phyloP scores from a whole-genome alignment of 306 rosid species.

The Arachis stenosperma region DNA sequence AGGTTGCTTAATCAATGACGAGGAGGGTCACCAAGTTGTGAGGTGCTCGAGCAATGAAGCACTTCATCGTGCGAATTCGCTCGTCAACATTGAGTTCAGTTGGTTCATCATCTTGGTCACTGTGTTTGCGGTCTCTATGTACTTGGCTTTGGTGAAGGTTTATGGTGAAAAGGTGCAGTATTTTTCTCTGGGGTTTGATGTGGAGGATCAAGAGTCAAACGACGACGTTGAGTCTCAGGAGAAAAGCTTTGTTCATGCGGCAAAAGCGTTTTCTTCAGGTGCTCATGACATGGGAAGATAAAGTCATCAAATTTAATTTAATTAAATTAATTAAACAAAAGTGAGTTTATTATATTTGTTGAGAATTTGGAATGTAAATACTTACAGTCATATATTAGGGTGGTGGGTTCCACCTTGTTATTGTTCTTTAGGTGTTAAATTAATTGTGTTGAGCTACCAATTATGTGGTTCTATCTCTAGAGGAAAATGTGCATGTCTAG shows the following conservation, averaged over 20 bases:
- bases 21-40: slow-evolving; percentile 65
- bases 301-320: neutral
- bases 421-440: neutral
- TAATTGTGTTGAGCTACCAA: slow-evolving; percentile 29
- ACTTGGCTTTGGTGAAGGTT: slow-evolving; percentile 49
- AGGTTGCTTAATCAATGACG: slow-evolving; percentile 61
- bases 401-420: slow-evolving; percentile 27
- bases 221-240: slow-evolving; percentile 61
- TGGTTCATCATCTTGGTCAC: slow-evolving; percentile 56
- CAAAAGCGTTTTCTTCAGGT: slow-evolving; percentile 27
- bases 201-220: slow-evolving; percentile 39
- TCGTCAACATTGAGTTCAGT: slow-evolving; percentile 65
- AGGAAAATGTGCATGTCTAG: neutral
- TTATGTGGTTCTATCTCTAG: slow-evolving; percentile 2
- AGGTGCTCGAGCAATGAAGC: slow-evolving; percentile 52
- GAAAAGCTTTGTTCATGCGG: slow-evolving; percentile 51
- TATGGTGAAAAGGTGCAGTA: slow-evolving; percentile 51
- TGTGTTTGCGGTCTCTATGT: slow-evolving; percentile 44
- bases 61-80: slow-evolving; percentile 59
- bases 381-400: slow-evolving; percentile 2
- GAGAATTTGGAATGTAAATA: neutral
- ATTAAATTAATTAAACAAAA: neutral
- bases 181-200: slow-evolving; percentile 47
- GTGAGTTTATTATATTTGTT: neutral
- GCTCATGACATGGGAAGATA: slow-evolving; percentile 52